These are phyloP conservation scores for Podosphaera xanthii DNA, from an alignment of 2,329 filamentous ascomycete genomes.

Conservation along the genomic window DNA sequence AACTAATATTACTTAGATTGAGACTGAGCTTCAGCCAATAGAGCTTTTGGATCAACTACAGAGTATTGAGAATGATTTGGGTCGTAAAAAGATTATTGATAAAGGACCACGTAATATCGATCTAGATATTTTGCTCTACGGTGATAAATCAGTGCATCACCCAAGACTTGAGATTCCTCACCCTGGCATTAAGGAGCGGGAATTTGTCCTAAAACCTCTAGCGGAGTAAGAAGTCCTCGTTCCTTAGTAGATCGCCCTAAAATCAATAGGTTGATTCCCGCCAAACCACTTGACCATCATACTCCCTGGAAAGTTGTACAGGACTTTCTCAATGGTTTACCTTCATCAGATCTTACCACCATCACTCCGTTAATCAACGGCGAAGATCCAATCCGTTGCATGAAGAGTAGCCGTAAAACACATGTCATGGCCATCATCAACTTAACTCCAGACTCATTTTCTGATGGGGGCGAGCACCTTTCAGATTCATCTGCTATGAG, in stretches of 20 bases:
- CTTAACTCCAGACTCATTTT: slow-evolving; percentile 90
- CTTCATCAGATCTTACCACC: slow-evolving; percentile 29
- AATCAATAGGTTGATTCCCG: slow-evolving; percentile 28
- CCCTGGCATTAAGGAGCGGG: slow-evolving; percentile 61
- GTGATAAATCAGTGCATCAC: slow-evolving; percentile 37
- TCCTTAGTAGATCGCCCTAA: not conserved
- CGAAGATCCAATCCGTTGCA: slow-evolving; percentile 33
- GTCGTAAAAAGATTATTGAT: slow-evolving; percentile 63
- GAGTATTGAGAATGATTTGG: slow-evolving; percentile 57
- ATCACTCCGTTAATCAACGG: slow-evolving; percentile 30
- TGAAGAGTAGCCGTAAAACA: slow-evolving; percentile 33
- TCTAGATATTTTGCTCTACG: slow-evolving; percentile 75
- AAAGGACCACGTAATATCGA: slow-evolving; percentile 93
- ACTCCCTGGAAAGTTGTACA: slow-evolving; percentile 37
- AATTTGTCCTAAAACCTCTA: slow-evolving; percentile 79
- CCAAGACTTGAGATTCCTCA: slow-evolving; percentile 70
- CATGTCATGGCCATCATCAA: slow-evolving; percentile 88
- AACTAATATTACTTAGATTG: slow-evolving; percentile 32
- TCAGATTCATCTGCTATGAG: not conserved
- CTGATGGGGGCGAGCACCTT: slow-evolving; percentile 54
- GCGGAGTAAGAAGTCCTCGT: slow-evolving; percentile 34
- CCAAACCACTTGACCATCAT: slow-evolving; percentile 26
- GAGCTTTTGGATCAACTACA: slow-evolving; percentile 63
- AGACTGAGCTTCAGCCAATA: slow-evolving; percentile 54
- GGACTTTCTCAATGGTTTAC: slow-evolving; percentile 37